Evolutionary conservation across 2,329 filamentous ascomycete species (phyloP), one percentile per base, ranked within the genome.

Genomic region (Fonsecaea multimorphosa): DNA sequence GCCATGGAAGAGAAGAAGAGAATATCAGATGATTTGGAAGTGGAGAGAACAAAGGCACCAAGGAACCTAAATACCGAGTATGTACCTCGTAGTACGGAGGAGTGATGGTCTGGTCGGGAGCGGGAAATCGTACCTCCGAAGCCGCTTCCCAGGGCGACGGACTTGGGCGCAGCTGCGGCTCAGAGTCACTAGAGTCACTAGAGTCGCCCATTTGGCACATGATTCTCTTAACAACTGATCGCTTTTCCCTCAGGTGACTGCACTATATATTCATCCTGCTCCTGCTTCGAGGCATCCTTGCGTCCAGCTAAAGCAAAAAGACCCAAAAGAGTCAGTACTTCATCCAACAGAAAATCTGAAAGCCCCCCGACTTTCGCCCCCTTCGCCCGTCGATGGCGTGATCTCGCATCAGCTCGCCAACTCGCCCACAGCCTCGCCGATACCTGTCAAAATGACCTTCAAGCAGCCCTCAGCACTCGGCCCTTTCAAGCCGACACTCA

Each of bases 401-500:
- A 61, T 61, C 29, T 19, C 22, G 22, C 34, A 31, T 55, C 59
- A 61, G 34, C 29, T 61, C 16, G 49, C 59, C 27, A n/a, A 32
- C 29, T 31, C n/a, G 29, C 8, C 3, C 8, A 31, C 52, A 54
- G 32, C 52, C 52, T 46, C 27, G 9, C 29, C 14, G 24, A n/a
- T 53, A 59, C 31, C 14, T 29, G 59, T 54, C 44, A 24, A 34
- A 31, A 56, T 58, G 40, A 46, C 38, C 19, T 11, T 40, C 12
- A 58, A 65, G 44, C 65, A 69, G 16, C 38, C 62, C 22, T 40
- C 56, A 16, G 27, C n/a, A 32, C 58, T 61, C 3, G 69, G 69
- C 16, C 68, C 64, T 6, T 81, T 80, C 70, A 78, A 76, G 72
- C 88, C 89, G 2, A 83, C 87, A 9, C 75, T 91, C 34, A 89